Evolutionary conservation across 2,329 filamentous ascomycete species (phyloP).

Genomic region (Fusarium beomiforme): DNA sequence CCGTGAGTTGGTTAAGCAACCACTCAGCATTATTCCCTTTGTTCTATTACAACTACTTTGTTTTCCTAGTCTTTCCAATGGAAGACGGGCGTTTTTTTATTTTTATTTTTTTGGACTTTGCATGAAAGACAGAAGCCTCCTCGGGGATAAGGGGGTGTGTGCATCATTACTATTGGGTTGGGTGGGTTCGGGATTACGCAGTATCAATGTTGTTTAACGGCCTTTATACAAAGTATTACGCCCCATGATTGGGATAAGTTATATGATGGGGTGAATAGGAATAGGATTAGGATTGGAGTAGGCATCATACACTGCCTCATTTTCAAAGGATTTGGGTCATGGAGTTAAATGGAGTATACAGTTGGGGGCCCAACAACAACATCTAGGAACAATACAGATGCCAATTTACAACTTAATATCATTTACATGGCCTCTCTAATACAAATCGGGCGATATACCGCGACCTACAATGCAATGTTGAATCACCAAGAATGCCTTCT

Average conservation of each 20-base stretch:
- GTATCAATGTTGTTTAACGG: constrained; percentile 25
- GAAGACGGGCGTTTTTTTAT: constrained; percentile 25
- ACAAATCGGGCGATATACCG: constrained; percentile 11
- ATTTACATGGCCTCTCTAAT: not conserved
- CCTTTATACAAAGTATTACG: constrained; percentile 28
- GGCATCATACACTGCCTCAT: constrained; percentile 32
- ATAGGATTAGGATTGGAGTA: constrained; percentile 11
- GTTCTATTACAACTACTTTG: constrained; percentile 19
- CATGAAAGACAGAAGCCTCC: constrained; percentile 22
- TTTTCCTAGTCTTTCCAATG: not conserved
- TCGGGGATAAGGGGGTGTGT: constrained; percentile 27
- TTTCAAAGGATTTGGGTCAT: constrained; percentile 30
- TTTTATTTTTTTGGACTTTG: constrained; percentile 25
- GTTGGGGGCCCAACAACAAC: constrained; percentile 4
- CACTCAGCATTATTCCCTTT: constrained; percentile 32
- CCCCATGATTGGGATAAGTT: constrained; percentile 20
- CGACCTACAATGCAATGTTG: not conserved
- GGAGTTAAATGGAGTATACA: constrained; percentile 29
- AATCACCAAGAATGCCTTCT: not conserved
- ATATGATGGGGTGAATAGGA: constrained; percentile 21
- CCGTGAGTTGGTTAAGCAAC: constrained; percentile 12
- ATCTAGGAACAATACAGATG: constrained; percentile 16
- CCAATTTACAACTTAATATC: constrained; percentile 4
- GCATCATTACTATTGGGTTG: constrained; percentile 27
- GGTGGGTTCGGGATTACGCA: constrained; percentile 17